Conservation (phyloP, 176 grass and related monocot genomes). For the Lolium multiflorum region DNA sequence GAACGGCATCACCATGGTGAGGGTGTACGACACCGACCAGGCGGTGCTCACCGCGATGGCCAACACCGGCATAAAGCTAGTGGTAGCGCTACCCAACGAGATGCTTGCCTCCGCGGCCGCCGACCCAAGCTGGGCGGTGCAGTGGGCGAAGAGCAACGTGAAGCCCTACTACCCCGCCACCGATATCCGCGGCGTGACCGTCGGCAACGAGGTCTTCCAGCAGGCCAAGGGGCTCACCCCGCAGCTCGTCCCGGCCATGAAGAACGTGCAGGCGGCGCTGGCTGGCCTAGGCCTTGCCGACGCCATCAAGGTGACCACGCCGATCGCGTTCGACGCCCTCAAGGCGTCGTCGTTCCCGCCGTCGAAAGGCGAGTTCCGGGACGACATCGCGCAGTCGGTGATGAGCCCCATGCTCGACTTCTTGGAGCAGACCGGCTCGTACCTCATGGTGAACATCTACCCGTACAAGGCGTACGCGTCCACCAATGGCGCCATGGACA, state of each 20-base stretch:
- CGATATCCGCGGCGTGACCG: conserved; percentile 54
- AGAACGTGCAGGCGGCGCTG: conserved; percentile 52
- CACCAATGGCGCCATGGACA: conserved; percentile 42
- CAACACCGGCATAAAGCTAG: conserved; percentile 57
- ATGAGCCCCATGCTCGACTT: conserved; percentile 64
- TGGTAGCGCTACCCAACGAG: conserved; percentile 69
- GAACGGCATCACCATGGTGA: conserved; percentile 55
- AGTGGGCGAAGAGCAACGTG: conserved; percentile 52
- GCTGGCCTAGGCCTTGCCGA: conserved; percentile 43
- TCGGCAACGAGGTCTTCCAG: conserved; percentile 81
- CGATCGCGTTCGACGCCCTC: conserved; percentile 53
- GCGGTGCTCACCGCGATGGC: conserved; percentile 50
- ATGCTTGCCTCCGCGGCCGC: conserved; percentile 43
- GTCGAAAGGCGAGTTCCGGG: too few relatives aligned
- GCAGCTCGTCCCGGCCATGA: conserved; percentile 53
- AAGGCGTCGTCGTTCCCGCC: conserved; percentile 48
- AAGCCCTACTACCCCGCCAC: conserved; percentile 56
- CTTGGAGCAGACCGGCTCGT: conserved; percentile 47
- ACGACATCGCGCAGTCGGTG: too few relatives aligned
- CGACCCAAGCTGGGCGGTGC: conserved; percentile 35
- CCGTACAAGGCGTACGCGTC: conserved; percentile 60
- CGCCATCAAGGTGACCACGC: conserved; percentile 66
- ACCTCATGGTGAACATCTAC: conserved; percentile 63
- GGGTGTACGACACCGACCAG: conserved; percentile 60
- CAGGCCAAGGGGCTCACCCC: conserved; percentile 3